Base-by-base conservation (phyloP, 2,329 filamentous ascomycete species). In the Aspergillus arachidicola region DNA sequence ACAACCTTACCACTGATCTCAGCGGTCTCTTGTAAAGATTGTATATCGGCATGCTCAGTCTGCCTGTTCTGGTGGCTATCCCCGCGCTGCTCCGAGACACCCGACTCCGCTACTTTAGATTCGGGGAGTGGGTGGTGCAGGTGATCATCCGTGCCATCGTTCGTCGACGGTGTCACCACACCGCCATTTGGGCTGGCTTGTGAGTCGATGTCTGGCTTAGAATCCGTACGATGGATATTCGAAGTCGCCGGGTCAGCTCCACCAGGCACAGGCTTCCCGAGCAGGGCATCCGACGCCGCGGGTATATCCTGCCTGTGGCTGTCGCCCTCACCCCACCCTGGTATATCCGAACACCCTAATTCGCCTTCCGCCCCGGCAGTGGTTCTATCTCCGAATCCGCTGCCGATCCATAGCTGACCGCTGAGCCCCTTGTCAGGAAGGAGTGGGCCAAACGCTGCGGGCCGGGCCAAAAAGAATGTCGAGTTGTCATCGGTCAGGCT, bases 401-500 rank as follows among this genome's bases (percentile, higher is more conserved):
- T 94, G 5, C 94, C 94, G 61, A 97, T 91, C 94, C 94, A 98
- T 58, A 99, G 82, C 75, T 94, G 91, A 19, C 93, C 94, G 73
- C 92, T 96, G 67, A 98, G 80, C 30, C 95, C 94, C 62, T 86
- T 87, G 14, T 83, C 78, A 0, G 91, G 91, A 45, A 99, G 81
- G 45, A 86, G 81, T 5, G 95, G 93, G 0, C 95, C 95, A 80
- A 98, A 99, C 45, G 93, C 94, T 59, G 95, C 95, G 64, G 95
- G 95, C 56, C 95, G 86, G 50, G 95, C 94, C 60, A 96, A 85
- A 80, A 99, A 99, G 70, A 96, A 96, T 14, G 95, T 99, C 69
- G 93, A 97, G 79, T 99, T 99, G 79, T 99, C 95, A 78, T 98
- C 93, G 73, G 94, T 97, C 65, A 99, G 86, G 77, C 92, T 97